These are phyloP conservation scores for Sclerotinia spermophila DNA, from an alignment of 2,329 filamentous ascomycete genomes.

Conservation along the genomic window DNA sequence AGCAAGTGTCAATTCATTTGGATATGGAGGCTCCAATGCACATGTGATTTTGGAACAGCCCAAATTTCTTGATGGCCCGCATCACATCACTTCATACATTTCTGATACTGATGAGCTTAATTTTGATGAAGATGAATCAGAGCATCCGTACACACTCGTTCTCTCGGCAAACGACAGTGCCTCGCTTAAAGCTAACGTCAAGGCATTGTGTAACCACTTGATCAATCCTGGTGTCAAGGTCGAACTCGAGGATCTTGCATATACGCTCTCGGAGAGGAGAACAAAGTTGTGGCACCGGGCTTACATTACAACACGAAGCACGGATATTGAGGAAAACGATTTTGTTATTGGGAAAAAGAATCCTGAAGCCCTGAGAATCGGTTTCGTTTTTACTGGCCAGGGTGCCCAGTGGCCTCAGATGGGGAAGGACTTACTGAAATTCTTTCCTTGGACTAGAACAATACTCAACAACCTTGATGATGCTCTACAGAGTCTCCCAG, in stretches of 20 bases:
- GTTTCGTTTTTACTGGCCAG: slow-evolving; percentile 30
- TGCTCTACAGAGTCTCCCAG: background rate
- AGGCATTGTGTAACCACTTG: slow-evolving; percentile 9
- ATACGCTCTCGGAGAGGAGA: slow-evolving; percentile 29
- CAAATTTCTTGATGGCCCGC: background rate
- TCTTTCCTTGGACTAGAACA: background rate
- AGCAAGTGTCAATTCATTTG: slow-evolving; percentile 40
- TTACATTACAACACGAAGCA: background rate
- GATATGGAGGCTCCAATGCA: slow-evolving; percentile 32
- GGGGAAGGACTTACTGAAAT: slow-evolving; percentile 24
- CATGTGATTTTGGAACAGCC: slow-evolving; percentile 28
- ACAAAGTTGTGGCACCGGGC: slow-evolving; percentile 22
- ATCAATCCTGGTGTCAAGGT: slow-evolving; percentile 15
- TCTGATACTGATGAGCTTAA: background rate
- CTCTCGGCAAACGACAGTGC: slow-evolving; percentile 20
- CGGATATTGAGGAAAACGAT: background rate
- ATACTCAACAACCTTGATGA: background rate
- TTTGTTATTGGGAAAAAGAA: background rate
- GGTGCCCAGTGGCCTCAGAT: slow-evolving; percentile 31
- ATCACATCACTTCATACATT: slow-evolving; percentile 3
- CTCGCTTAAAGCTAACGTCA: slow-evolving; percentile 9
- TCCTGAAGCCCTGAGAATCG: background rate
- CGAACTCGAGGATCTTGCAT: slow-evolving; percentile 24
- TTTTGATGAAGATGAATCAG: slow-evolving; percentile 13
- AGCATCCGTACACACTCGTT: background rate